These are phyloP conservation scores for Drechmeria coniospora DNA, from an alignment of 2,329 filamentous ascomycete species.

Conservation along the genomic window DNA sequence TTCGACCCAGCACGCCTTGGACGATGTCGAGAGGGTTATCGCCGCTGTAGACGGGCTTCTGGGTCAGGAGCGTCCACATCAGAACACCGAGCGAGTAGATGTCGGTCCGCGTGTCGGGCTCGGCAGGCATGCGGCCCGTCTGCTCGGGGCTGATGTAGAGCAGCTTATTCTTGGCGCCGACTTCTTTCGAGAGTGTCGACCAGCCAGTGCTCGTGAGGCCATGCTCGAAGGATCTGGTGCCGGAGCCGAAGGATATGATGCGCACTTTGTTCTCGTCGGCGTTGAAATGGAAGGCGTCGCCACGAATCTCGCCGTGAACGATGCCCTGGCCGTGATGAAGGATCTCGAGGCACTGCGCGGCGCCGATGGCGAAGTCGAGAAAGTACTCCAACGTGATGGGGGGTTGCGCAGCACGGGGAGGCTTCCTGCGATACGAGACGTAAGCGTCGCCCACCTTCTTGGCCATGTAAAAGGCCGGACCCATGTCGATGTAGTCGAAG, in stretches of 20 bases:
- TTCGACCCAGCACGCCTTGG: conserved; percentile 69
- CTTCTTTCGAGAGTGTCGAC: conserved; percentile 66
- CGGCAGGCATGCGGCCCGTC: conserved; percentile 80
- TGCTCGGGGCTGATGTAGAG: conserved; percentile 90
- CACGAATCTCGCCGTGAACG: conserved; percentile 80
- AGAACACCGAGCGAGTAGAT: conserved; percentile 84
- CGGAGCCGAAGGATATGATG: conserved; percentile 74
- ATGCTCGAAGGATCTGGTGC: conserved; percentile 77
- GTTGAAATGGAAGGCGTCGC: conserved; percentile 83
- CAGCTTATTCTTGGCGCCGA: conserved; percentile 77
- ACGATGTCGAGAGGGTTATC: conserved; percentile 76
- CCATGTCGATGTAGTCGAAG: conserved; percentile 55
- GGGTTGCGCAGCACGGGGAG: conserved; percentile 31
- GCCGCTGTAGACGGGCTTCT: conserved; percentile 66
- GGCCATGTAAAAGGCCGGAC: conserved; percentile 54
- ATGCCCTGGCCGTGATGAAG: conserved; percentile 79
- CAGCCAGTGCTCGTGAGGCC: conserved; percentile 75
- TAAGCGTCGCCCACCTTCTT: conserved; percentile 35
- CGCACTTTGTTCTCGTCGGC: conserved; percentile 55
- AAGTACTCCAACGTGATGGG: conserved; percentile 61
- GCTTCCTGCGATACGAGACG: conserved; percentile 25
- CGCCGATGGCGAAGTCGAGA: conserved; percentile 81
- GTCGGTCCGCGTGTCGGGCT: conserved; percentile 83
- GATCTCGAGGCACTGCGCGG: conserved; percentile 71
- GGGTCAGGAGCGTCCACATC: conserved; percentile 75